Evolutionary conservation across 2,329 filamentous ascomycete genomes (phyloP).

Genomic region (Talaromyces atroroseus): DNA sequence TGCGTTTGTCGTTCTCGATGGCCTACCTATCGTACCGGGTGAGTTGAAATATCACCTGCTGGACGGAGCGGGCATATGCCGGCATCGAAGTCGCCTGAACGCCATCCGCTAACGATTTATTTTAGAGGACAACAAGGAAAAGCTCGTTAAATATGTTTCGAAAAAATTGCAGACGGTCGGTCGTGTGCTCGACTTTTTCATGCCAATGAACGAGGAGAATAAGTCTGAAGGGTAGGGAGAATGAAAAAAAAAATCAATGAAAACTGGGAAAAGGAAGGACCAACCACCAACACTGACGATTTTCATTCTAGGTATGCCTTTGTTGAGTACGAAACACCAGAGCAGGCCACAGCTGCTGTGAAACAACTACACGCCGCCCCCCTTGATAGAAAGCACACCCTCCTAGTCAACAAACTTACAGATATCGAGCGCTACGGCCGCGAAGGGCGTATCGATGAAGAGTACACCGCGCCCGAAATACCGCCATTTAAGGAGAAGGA

Average conservation of each 20-base stretch:
- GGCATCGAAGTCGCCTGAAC: background rate
- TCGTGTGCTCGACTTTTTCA: slow-evolving; percentile 81
- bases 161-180: slow-evolving; percentile 87
- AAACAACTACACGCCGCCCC: slow-evolving; percentile 80
- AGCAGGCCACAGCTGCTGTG: slow-evolving; percentile 82
- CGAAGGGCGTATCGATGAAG: slow-evolving; percentile 87
- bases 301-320: slow-evolving; percentile 73
- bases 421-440: slow-evolving; percentile 95
- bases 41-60: background rate
- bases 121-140: slow-evolving; percentile 76
- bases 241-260: background rate
- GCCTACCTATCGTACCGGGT: slow-evolving; percentile 67
- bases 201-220: slow-evolving; percentile 85
- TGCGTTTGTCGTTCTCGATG: slow-evolving; percentile 93
- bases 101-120: background rate
- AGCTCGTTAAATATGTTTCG: slow-evolving; percentile 92
- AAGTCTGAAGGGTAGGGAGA: slow-evolving; percentile 72
- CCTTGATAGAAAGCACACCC: slow-evolving; percentile 93
- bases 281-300: slow-evolving; percentile 15
- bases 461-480: slow-evolving; percentile 76
- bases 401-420: slow-evolving; percentile 95
- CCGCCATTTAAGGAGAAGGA: slow-evolving; percentile 87
- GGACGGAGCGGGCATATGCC: background rate
- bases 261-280: background rate
- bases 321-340: slow-evolving; percentile 87